phyloP scores from a whole-genome alignment of 2,329 filamentous ascomycete genomes.

The Peltaster fructicola region DNA sequence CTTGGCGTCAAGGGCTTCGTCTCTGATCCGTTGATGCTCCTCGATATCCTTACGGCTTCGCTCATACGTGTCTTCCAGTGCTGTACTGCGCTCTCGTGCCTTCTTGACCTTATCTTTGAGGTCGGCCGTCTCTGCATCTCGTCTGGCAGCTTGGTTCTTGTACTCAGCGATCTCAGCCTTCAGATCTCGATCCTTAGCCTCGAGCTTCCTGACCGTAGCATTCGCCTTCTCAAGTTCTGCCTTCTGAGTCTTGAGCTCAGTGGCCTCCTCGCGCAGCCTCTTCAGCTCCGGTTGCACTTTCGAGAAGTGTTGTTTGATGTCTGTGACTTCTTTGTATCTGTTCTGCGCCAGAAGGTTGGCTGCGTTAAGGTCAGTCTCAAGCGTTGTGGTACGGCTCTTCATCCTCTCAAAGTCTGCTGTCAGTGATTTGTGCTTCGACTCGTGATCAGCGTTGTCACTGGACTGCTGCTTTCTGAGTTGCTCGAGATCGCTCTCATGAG shows the following conservation, averaged over 20 bases:
- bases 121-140: slow-evolving; percentile 58
- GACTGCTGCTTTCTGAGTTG: slow-evolving; percentile 33
- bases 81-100: slow-evolving; percentile 52
- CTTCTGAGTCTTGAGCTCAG: slow-evolving; percentile 53
- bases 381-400: slow-evolving; percentile 46
- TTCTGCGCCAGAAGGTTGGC: slow-evolving; percentile 73
- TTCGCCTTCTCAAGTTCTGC: slow-evolving; percentile 51
- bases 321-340: slow-evolving; percentile 73
- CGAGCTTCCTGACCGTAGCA: slow-evolving; percentile 53
- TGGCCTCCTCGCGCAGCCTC: slow-evolving; percentile 58
- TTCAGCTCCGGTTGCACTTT: slow-evolving; percentile 78
- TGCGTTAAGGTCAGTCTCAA: slow-evolving; percentile 72
- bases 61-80: slow-evolving; percentile 63
- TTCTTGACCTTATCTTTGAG: slow-evolving; percentile 63
- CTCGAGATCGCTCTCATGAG: slow-evolving; percentile 54
- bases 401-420: slow-evolving; percentile 52
- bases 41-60: slow-evolving; percentile 61
- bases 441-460: slow-evolving; percentile 28
- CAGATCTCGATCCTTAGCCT: slow-evolving; percentile 67
- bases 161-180: slow-evolving; percentile 53
- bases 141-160: slow-evolving; percentile 53
- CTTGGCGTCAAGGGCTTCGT: slow-evolving; percentile 54
- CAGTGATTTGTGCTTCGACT: slow-evolving; percentile 38
- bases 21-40: slow-evolving; percentile 59
- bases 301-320: slow-evolving; percentile 60